A percentile compares a stretch with the other conserved stretches of the same genome.
These are phyloP conservation scores for Mortierella sp. DNA, from an alignment of 371 early-diverging fungal species.

Conservation along the genomic window DNA sequence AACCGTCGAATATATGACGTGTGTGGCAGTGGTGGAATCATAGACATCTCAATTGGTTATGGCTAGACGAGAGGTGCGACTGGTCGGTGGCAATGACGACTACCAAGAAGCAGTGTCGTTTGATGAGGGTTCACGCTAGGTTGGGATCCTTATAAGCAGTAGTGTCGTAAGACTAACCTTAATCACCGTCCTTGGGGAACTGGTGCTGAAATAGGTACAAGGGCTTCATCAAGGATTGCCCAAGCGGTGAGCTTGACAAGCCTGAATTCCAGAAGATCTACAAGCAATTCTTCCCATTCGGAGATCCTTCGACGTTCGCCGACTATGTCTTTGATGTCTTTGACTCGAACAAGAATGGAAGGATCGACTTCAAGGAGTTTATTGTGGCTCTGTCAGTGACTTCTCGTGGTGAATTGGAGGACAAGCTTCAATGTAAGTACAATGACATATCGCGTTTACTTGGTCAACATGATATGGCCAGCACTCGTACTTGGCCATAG, in stretches of 20 bases:
- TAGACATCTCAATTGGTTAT: no score
- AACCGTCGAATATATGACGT: no score
- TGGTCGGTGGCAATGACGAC: no score
- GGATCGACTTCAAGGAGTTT: slow-evolving; percentile 94
- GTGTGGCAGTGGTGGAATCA: no score
- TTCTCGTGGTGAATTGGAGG: slow-evolving; percentile 86
- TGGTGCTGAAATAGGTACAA: slow-evolving; percentile 76
- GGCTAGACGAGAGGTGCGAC: no score
- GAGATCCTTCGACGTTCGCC: slow-evolving; percentile 91
- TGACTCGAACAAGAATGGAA: slow-evolving; percentile 88
- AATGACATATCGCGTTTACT: no score
- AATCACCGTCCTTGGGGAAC: background rate
- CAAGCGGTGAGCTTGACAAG: slow-evolving; percentile 85
- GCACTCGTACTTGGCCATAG: no score
- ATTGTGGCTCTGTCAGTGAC: slow-evolving; percentile 88
- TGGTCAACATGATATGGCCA: no score
- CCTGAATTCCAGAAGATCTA: slow-evolving; percentile 93
- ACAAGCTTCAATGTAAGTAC: slow-evolving; percentile 83
- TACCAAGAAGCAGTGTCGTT: no score
- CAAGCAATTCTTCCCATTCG: slow-evolving; percentile 97
- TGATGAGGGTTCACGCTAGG: no score
- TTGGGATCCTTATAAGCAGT: background rate
- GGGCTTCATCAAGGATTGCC: slow-evolving; percentile 94
- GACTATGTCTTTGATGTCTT: slow-evolving; percentile 92
- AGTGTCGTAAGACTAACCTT: background rate